Conservation (phyloP, 768 basidiomycete genomes). For the Mycena alexandri region DNA sequence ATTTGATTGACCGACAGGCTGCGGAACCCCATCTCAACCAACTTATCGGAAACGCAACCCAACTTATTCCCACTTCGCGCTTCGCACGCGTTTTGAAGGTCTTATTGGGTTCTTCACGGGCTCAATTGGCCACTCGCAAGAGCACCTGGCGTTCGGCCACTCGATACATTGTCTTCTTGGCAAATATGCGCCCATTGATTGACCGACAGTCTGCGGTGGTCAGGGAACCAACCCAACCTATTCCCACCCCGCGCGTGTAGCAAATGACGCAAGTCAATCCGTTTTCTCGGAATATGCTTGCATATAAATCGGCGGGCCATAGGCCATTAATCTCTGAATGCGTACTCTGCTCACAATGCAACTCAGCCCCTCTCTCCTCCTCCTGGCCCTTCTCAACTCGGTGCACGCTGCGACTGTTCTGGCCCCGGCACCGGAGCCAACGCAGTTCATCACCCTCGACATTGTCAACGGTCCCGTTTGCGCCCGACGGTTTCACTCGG, state of each 20-base stretch:
- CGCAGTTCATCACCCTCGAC: constrained; percentile 38
- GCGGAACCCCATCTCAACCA: neutral
- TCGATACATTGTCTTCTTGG: constrained; percentile 2
- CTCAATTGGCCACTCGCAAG: neutral
- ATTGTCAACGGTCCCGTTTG: constrained; percentile 49
- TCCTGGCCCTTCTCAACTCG: constrained; percentile 17
- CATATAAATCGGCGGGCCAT: neutral
- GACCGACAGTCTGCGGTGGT: constrained; percentile 15
- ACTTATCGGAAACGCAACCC: constrained; percentile 3
- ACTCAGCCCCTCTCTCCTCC: constrained; percentile 2
- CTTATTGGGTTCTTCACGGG: neutral
- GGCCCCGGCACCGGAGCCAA: constrained; percentile 2
- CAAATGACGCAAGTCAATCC: constrained; percentile 4
- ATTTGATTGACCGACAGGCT: constrained; percentile 14
- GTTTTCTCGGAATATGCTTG: constrained; percentile 1
- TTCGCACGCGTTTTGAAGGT: neutral
- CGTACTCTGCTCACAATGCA: constrained; percentile 4
- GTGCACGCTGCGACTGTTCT: constrained; percentile 17
- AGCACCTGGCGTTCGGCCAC: neutral
- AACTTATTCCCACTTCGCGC: constrained; percentile 18
- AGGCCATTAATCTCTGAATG: neutral
- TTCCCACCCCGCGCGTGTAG: constrained; percentile 17
- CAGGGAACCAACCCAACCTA: constrained; percentile 3
- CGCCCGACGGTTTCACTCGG: constrained; percentile 19
- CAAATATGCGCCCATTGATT: constrained; percentile 17